phyloP scores from a whole-genome alignment of 805 yeast species.

The Candida coleopterorum region DNA sequence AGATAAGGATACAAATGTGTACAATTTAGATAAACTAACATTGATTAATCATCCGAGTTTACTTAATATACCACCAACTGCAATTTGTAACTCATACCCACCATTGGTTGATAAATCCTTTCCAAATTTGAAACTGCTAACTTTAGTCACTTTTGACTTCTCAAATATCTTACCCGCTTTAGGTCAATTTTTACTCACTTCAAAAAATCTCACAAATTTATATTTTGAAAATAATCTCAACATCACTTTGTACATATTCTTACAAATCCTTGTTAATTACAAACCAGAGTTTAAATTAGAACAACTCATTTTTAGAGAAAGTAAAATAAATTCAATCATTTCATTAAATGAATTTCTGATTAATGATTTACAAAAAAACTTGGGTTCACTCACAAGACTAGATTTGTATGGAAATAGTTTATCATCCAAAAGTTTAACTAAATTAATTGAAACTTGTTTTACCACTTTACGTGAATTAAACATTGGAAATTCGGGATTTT shows the following conservation, averaged over 20 bases:
- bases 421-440: conserved; percentile 35
- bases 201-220: conserved; percentile 16
- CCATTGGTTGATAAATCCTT: conserved; percentile 18
- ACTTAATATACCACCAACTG: conserved; percentile 11
- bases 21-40: conserved; percentile 15
- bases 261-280: conserved; percentile 25
- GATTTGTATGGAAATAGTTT: conserved; percentile 39
- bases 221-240: conserved; percentile 31
- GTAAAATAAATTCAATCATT: conserved; percentile 14
- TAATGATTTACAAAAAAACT: conserved; percentile 19
- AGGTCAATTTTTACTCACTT: conserved; percentile 21
- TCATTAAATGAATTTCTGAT: conserved; percentile 23
- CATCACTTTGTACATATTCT: conserved; percentile 22
- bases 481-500: conserved; percentile 30
- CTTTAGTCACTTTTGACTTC: conserved; percentile 31
- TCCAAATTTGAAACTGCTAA: conserved; percentile 20
- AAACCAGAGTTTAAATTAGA: conserved; percentile 22
- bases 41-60: conserved; percentile 25
- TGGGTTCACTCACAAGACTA: conserved; percentile 12
- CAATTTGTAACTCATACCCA: conserved; percentile 24
- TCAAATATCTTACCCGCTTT: conserved; percentile 19
- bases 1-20: not conserved
- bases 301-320: conserved; percentile 29
- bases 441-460: conserved; percentile 30
- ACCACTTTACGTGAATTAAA: conserved; percentile 26